Evolutionary conservation across 805 yeast species (phyloP).

Genomic region (Scheffersomyces amazonensis): DNA sequence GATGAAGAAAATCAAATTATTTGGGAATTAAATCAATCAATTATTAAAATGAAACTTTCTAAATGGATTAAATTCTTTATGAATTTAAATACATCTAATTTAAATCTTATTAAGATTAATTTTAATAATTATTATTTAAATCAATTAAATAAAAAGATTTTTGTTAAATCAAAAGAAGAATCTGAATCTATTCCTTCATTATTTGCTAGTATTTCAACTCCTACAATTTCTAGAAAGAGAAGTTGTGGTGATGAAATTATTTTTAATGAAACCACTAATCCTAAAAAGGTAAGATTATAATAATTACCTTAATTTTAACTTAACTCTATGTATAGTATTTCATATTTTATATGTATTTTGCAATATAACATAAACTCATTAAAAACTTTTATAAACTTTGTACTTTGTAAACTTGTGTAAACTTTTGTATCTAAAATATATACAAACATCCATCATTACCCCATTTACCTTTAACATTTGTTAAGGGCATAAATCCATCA

Average conservation of each 20-base stretch:
- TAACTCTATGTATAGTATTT: not conserved
- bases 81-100: conserved; percentile 18
- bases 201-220: not conserved
- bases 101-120: conserved; percentile 21
- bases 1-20: conserved; percentile 16
- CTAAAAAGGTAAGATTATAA: conserved; percentile 5
- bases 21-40: conserved; percentile 21
- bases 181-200: not conserved
- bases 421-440: conserved; percentile 17
- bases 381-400: not conserved
- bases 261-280: not conserved
- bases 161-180: conserved; percentile 8
- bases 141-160: conserved; percentile 28
- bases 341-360: not conserved
- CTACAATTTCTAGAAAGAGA: conserved; percentile 2
- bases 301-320: not conserved
- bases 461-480: conserved; percentile 54
- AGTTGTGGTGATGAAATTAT: not conserved
- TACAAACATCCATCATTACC: conserved; percentile 76
- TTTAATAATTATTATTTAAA: conserved; percentile 24
- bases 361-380: too few relatives aligned
- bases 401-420: too few relatives aligned
- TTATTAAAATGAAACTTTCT: conserved; percentile 17
- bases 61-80: conserved; percentile 29
- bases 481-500: conserved; percentile 42